These are phyloP conservation scores for Ambrosia hybrid DNA, from an alignment of 140 eudicot genomes.

Conservation along the genomic window DNA sequence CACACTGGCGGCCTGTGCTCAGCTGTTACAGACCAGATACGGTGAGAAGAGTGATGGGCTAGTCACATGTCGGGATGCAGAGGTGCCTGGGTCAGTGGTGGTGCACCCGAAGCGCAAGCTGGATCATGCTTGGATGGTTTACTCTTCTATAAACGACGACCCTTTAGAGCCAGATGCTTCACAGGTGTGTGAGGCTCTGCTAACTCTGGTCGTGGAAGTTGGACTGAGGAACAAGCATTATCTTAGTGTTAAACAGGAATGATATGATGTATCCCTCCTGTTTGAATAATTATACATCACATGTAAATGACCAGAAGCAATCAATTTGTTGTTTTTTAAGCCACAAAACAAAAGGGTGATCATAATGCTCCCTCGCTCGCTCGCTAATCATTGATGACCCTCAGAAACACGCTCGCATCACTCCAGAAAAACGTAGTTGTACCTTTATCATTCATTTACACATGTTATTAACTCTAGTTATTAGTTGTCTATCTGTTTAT, in stretches of 20 bases:
- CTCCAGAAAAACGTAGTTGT: too few species aligned
- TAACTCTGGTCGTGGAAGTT: conserved; percentile 71
- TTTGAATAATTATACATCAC: not conserved
- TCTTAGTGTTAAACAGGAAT: conserved; percentile 47
- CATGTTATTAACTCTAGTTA: too few species aligned
- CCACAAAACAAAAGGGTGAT: not conserved
- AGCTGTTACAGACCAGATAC: conserved; percentile 69
- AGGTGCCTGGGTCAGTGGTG: conserved; percentile 93
- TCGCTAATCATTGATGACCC: too few species aligned
- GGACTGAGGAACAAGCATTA: conserved; percentile 61
- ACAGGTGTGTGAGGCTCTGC: conserved; percentile 87
- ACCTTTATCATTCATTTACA: too few species aligned
- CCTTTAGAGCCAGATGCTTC: conserved; percentile 77
- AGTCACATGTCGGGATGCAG: conserved; percentile 96
- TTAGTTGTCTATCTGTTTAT: too few species aligned
- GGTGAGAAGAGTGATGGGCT: conserved; percentile 98
- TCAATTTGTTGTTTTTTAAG: not conserved
- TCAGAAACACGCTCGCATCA: too few species aligned
- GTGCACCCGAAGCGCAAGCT: conserved; percentile 79
- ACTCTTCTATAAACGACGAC: conserved; percentile 72
- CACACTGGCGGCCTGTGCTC: conserved; percentile 92
- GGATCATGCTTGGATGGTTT: conserved; percentile 99
- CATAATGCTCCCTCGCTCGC: not conserved
- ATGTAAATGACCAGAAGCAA: not conserved
- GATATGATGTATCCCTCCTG: conserved; percentile 16